Conservation (phyloP, 371 early-diverging fungal genomes). For the Amoeboradix gromovi region DNA sequence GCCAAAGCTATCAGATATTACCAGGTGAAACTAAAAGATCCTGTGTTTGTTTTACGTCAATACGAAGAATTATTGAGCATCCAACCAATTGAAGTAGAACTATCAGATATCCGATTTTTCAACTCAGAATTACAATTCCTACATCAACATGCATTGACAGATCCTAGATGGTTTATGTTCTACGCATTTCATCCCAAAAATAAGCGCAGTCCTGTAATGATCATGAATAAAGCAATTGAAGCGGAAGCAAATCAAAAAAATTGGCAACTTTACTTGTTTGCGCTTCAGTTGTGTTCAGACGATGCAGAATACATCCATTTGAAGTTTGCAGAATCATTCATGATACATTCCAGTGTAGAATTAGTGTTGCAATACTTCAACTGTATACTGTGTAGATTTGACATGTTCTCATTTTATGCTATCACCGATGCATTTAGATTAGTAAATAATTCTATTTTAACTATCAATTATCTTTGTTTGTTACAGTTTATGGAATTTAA, state of each 20-base stretch:
- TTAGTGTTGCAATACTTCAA: not conserved
- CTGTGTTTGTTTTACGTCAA: not conserved
- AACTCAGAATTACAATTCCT: not conserved
- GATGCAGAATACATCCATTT: not conserved
- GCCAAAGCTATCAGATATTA: not conserved
- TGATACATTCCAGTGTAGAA: not conserved
- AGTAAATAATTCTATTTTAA: not conserved
- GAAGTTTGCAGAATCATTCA: not conserved
- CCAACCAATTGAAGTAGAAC: not conserved
- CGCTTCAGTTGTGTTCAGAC: not conserved
- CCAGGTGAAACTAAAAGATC: not conserved
- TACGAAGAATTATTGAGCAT: not conserved
- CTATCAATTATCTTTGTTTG: not conserved
- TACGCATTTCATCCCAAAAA: not conserved
- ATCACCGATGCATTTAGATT: not conserved
- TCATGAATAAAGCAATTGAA: not conserved
- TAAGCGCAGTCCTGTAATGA: not conserved
- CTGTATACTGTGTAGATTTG: not conserved
- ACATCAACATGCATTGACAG: not conserved
- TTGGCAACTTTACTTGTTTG: not conserved
- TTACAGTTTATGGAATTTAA: not conserved
- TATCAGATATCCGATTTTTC: not conserved
- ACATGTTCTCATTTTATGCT: not conserved
- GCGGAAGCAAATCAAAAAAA: not conserved
- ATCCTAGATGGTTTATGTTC: not conserved